Percentiles rank a stretch among this genome's conserved stretches.
Conservation (phyloP, 1,284 basidiomycete species). For the Wolfiporia cocos region DNA sequence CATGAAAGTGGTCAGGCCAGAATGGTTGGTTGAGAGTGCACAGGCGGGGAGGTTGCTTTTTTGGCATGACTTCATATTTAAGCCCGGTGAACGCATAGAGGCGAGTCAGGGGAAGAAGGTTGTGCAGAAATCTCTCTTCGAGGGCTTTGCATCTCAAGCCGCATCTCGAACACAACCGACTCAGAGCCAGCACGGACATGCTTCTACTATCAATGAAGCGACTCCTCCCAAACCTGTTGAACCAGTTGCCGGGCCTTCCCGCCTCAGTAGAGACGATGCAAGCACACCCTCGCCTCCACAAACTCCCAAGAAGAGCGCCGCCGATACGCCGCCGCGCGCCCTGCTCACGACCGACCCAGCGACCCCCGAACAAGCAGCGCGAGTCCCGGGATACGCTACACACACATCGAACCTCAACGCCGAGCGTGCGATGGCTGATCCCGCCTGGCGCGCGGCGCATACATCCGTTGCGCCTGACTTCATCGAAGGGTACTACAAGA, state of each 20-base stretch:
- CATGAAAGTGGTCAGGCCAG: conserved; percentile 84
- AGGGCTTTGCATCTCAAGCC: conserved; percentile 15
- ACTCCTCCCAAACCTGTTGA: background rate
- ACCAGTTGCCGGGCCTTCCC: conserved; percentile 1
- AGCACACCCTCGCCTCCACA: conserved; percentile 5
- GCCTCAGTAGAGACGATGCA: background rate
- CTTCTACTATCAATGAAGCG: background rate
- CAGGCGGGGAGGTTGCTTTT: conserved; percentile 62
- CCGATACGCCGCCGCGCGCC: conserved; percentile 5
- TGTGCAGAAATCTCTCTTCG: conserved; percentile 29
- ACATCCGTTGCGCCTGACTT: conserved; percentile 86
- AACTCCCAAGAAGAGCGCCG: conserved; percentile 11
- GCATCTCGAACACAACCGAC: background rate
- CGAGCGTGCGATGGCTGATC: conserved; percentile 69
- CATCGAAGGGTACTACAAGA: conserved; percentile 86
- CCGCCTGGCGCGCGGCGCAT: conserved; percentile 81
- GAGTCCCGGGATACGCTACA: conserved; percentile 57
- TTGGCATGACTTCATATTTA: conserved; percentile 68
- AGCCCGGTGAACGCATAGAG: conserved; percentile 40
- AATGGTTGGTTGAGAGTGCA: conserved; percentile 82
- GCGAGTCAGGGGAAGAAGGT: conserved; percentile 40
- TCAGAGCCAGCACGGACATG: background rate
- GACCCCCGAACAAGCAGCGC: conserved; percentile 32
- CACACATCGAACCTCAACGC: conserved; percentile 66
- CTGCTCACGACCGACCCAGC: conserved; percentile 35